These are phyloP conservation scores for Malassezia furfur DNA, from an alignment of 1,284 basidiomycete species.

Conservation along the genomic window DNA sequence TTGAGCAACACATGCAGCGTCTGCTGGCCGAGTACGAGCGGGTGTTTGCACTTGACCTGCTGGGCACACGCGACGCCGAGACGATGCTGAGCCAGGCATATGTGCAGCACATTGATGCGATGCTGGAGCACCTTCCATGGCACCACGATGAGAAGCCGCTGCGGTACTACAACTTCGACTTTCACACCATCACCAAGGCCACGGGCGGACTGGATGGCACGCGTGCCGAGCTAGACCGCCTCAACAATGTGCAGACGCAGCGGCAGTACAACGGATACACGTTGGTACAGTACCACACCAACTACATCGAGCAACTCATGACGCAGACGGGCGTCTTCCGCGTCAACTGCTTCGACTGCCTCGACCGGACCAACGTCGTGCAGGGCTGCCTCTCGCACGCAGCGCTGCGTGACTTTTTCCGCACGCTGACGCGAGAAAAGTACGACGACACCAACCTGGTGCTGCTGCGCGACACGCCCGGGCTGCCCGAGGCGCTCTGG, in stretches of 20 bases:
- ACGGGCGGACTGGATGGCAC: constrained; percentile 78
- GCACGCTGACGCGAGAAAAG: not conserved
- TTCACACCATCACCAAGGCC: constrained; percentile 70
- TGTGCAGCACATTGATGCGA: constrained; percentile 14
- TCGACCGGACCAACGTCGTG: constrained; percentile 96
- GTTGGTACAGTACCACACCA: constrained; percentile 54
- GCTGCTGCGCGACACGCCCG: constrained; percentile 35
- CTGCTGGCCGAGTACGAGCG: constrained; percentile 50
- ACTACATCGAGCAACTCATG: not conserved
- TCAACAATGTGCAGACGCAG: constrained; percentile 48
- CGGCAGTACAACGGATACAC: constrained; percentile 78
- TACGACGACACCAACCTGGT: not conserved
- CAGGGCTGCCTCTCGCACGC: constrained; percentile 57
- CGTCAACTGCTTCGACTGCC: constrained; percentile 88
- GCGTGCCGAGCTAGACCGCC: constrained; percentile 62
- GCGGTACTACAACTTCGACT: constrained; percentile 64
- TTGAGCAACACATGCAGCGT: constrained; percentile 81
- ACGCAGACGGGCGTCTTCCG: constrained; percentile 78
- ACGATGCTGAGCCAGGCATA: constrained; percentile 73
- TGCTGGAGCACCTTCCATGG: not conserved
- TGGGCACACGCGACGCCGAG: constrained; percentile 64
- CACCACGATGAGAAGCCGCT: constrained; percentile 10
- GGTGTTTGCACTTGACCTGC: constrained; percentile 42
- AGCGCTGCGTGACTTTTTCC: constrained; percentile 20
- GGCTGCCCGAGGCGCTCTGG: constrained; percentile 58